These are phyloP conservation scores for Ophiocordyceps polyrhachis-furcata DNA, from an alignment of 2,329 filamentous ascomycete species.

Conservation along the genomic window DNA sequence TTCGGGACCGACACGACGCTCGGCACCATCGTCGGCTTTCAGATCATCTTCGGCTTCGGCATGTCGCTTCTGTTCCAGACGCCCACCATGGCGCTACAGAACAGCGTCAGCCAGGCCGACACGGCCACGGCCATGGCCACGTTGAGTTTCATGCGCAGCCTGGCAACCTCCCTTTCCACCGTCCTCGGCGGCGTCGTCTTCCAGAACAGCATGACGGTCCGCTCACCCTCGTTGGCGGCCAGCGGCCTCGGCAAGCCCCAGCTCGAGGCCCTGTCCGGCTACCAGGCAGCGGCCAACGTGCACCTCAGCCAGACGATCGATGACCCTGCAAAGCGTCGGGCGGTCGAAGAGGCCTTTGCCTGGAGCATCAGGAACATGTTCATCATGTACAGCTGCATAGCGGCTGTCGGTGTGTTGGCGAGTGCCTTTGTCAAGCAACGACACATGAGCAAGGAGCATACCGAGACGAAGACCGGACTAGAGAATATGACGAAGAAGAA, in stretches of 20 bases:
- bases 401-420: slow-evolving; percentile 25
- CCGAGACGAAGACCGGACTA: slow-evolving; percentile 39
- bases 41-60: slow-evolving; percentile 44
- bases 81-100: slow-evolving; percentile 49
- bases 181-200: slow-evolving; percentile 65
- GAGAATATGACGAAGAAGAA: too few species aligned
- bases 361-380: slow-evolving; percentile 35
- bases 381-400: slow-evolving; percentile 33
- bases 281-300: slow-evolving; percentile 39
- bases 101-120: slow-evolving; percentile 39
- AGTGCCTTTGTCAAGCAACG: slow-evolving; percentile 29
- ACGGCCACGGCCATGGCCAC: slow-evolving; percentile 51
- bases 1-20: slow-evolving; percentile 36
- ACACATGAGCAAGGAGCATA: slow-evolving; percentile 33
- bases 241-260: slow-evolving; percentile 1
- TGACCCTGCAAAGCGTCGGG: slow-evolving; percentile 19
- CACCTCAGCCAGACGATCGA: slow-evolving; percentile 32
- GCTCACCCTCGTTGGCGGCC: slow-evolving; percentile 19
- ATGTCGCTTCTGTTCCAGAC: slow-evolving; percentile 52
- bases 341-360: slow-evolving; percentile 29
- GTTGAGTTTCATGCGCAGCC: slow-evolving; percentile 48
- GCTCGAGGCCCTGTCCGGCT: slow-evolving; percentile 32
- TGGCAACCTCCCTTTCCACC: slow-evolving; percentile 48
- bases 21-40: slow-evolving; percentile 38
- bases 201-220: slow-evolving; percentile 50